These are phyloP conservation scores for Catenaria anguillulae DNA, from an alignment of 371 early-diverging fungal species.

Conservation along the genomic window DNA sequence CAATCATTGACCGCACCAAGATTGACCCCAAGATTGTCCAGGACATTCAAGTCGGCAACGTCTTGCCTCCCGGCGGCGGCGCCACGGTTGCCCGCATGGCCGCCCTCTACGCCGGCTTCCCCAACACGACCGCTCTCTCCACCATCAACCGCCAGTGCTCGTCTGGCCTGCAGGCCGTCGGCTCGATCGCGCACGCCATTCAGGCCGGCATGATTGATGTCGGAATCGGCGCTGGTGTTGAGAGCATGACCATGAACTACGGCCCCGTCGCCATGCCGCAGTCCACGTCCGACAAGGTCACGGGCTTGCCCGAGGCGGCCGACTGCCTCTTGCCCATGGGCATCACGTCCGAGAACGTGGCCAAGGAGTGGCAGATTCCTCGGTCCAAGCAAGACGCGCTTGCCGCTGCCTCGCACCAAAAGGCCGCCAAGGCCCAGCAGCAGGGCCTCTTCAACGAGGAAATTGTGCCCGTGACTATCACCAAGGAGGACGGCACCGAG, in stretches of 20 bases:
- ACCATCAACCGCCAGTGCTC: constrained; percentile 97
- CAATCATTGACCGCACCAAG: constrained; percentile 43
- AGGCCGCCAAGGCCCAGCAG: constrained; percentile 75
- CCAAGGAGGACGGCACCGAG: constrained; percentile 47
- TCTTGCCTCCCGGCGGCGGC: constrained; percentile 83
- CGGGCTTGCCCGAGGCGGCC: constrained; percentile 48
- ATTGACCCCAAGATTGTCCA: constrained; percentile 80
- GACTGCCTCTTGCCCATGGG: constrained; percentile 82
- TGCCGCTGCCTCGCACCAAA: constrained; percentile 59
- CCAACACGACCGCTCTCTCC: constrained; percentile 60
- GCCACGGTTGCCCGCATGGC: constrained; percentile 93
- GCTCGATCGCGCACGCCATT: constrained; percentile 78
- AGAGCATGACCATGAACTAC: constrained; percentile 90
- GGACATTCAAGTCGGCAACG: constrained; percentile 90
- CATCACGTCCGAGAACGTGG: constrained; percentile 93
- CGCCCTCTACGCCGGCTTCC: constrained; percentile 81
- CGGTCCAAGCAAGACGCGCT: constrained; percentile 82
- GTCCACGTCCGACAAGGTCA: constrained; percentile 55
- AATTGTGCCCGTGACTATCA: constrained; percentile 74
- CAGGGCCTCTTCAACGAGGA: constrained; percentile 82
- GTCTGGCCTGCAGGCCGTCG: constrained; percentile 88
- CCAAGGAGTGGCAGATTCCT: constrained; percentile 59
- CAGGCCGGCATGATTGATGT: constrained; percentile 81
- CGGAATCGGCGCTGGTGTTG: constrained; percentile 95
- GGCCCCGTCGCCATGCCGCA: constrained; percentile 60